Base-by-base conservation (phyloP, 1,284 basidiomycete species). In the Phellopilus nigrolimitatus region DNA sequence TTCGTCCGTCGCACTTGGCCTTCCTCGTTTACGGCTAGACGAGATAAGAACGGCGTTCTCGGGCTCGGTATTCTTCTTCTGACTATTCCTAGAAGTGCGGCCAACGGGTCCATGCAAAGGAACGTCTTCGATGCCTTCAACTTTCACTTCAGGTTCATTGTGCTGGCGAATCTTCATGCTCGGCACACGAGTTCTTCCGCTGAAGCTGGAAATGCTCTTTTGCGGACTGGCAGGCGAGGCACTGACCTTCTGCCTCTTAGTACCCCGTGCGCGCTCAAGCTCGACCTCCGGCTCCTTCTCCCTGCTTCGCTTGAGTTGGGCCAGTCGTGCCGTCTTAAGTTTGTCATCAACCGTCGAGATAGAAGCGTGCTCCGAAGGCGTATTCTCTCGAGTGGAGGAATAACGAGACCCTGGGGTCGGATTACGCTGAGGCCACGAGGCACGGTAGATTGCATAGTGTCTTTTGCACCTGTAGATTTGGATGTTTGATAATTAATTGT, bases 391-490 rank as follows among this genome's bases (percentile, higher is more conserved):
- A 38, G 77, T 78, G 9, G 74, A 72, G 7, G 74, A 56, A 53
- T 66, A 69, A 13, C 64, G 63, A 7, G 71, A 63, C 1, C 78
- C 80, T 54, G 78, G 75, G 13, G 69, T 66, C 25, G 76, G 68
- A 22, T 78, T 60, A 47, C 86, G 82, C 43, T 73, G 71, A 15
- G 86, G 86, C 88, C 88, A 90, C 2, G 74, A 65, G 44, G 74
- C 70, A 3, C 70, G 72, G 65, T 88, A 90, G 52, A 90, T 90
- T 13, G 81, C 84, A 57, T 72, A 76, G 63, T 89, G 86, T 15
- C 86, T 82, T 66, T 88, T 74, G 62, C 86, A 89, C 54, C 86
- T 89, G 59, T 43, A 47, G 47, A 15, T 51, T 15, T 41, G 27
- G 3, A 36, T 15, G 22, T 4, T 24, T 24, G 15, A 19, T 46